These are phyloP conservation scores for Platismatia glauca DNA, from an alignment of 495 filamentous ascomycete genomes.

Conservation along the genomic window DNA sequence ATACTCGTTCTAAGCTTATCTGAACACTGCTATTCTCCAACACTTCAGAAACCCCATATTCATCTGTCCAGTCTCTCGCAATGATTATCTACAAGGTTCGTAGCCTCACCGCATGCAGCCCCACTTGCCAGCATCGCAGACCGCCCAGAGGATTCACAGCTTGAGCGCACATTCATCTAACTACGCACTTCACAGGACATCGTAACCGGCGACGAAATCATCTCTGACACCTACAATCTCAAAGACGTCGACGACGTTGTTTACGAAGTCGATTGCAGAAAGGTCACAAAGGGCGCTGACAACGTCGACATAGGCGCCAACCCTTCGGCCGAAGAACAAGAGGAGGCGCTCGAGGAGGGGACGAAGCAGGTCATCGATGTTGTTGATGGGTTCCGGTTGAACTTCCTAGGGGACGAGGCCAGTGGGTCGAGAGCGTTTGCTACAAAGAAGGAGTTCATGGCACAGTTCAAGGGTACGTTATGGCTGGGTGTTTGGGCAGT, in stretches of 20 bases:
- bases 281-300: conserved; percentile 69
- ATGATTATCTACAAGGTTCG: conserved; percentile 29
- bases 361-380: conserved; percentile 77
- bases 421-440: conserved; percentile 25
- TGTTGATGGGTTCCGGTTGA: conserved; percentile 85
- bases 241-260: conserved; percentile 65
- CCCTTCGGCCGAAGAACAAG: conserved; percentile 85
- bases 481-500: background rate
- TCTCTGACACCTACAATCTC: conserved; percentile 85
- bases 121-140: background rate
- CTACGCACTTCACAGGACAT: conserved; percentile 54
- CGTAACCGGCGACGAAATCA: conserved; percentile 83
- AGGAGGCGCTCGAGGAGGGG: conserved; percentile 50
- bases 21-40: background rate
- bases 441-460: conserved; percentile 64
- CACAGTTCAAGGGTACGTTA: conserved; percentile 71
- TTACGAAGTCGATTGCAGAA: conserved; percentile 84
- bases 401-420: conserved; percentile 55
- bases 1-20: background rate
- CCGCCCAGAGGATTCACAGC: background rate
- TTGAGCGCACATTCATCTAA: conserved; percentile 17
- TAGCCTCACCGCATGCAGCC: conserved; percentile 1
- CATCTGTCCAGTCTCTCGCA: background rate
- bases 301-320: conserved; percentile 82
- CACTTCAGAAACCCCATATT: background rate